Percentiles rank a stretch among this genome's conserved stretches.
Conservation (phyloP, 768 basidiomycete species). For the Coprinopsis strossmayeri region DNA sequence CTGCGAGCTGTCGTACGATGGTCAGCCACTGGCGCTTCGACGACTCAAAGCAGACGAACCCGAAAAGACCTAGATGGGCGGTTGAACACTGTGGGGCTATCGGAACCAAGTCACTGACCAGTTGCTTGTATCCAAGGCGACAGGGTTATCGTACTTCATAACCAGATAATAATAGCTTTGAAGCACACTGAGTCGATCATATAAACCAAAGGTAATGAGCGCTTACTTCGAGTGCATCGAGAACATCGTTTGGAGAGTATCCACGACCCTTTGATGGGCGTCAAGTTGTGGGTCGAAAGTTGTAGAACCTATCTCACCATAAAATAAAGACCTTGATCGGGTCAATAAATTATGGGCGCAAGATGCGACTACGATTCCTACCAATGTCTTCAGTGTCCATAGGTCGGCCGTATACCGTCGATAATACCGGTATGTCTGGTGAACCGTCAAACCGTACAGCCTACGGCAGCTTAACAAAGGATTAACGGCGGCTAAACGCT, state of each 20-base stretch:
- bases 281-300: neutral
- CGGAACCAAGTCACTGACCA: neutral
- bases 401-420: constrained; percentile 4
- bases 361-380: neutral
- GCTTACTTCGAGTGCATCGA: neutral
- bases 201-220: neutral
- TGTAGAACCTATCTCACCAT: neutral
- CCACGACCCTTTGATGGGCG: neutral
- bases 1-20: neutral
- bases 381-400: constrained; percentile 2
- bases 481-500: neutral
- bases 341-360: neutral
- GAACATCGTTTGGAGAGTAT: neutral
- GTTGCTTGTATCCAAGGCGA: neutral
- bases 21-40: neutral
- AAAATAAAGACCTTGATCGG: neutral
- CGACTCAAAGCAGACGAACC: neutral
- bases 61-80: neutral
- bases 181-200: neutral
- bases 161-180: neutral
- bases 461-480: neutral
- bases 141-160: neutral
- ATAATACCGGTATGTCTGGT: constrained; percentile 9
- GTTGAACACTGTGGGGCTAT: neutral
- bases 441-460: constrained; percentile 7